Evolutionary conservation across 257 asterid species (phyloP), one percentile per base, ranked within the genome.

Genomic region (Rehmannia glutinosa): DNA sequence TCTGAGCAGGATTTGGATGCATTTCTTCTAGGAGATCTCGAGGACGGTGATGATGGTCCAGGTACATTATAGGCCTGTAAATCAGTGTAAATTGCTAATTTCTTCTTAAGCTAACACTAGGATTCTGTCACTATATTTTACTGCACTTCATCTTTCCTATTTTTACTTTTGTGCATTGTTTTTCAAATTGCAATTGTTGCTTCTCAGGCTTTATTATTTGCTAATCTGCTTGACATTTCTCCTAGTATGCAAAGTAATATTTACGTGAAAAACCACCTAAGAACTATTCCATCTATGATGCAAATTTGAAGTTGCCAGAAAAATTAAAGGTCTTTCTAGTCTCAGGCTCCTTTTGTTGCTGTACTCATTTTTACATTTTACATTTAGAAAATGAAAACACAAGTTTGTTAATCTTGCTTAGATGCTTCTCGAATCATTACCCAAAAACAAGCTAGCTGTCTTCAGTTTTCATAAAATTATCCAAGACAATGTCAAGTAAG

Each of bases 1-100:
- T 77, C 96, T 27, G 99, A 94, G 71, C 87, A 88, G 81, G 99
- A 94, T 81, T 84, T 94, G 85, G 99, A 93, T 66, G 90, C 86
- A 24, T 93, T 88, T 79, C 97, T 93, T 67, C 89, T 93, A 23
- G 97, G 99, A 75, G 97, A 90, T 62, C 73, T 68, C 8, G 97
- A 81, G 71, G 99, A 86, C 58, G 80, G 88, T 27, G 97, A 90
- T 77, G 91, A 82, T 55, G 96, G 85, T 55, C 88, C 90, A 86
- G 97, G 99, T 93, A 88, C n/a, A 53, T 19, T 64, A 62, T 54
- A 43, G 12, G 16, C 56, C 13, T 4, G 12, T 25, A 21, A 20
- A 61, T 54, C 35, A 36, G 41, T 21, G 21, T 15, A n/a, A n/a
- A n/a, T n/a, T n/a, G n/a, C n/a, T n/a, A n/a, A n/a, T n/a, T n/a